A percentile compares a stretch with the other conserved stretches of the same genome.
phyloP scores from a whole-genome alignment of 129 eudicot genomes.

The Artemisia argyi region DNA sequence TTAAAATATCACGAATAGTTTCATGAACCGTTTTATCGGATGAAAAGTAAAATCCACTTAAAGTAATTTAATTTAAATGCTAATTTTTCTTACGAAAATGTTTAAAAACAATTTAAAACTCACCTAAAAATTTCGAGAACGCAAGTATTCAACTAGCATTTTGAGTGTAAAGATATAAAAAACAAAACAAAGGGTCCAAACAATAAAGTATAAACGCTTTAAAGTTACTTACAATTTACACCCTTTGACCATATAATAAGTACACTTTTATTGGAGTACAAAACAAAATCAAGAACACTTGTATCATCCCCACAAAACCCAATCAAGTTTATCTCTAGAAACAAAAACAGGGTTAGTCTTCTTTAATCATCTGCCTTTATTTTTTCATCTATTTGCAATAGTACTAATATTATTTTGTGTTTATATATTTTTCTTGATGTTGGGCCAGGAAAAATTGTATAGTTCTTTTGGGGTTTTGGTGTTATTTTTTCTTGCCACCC shows the following conservation, averaged over 20 bases:
- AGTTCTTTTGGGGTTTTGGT: too few species aligned
- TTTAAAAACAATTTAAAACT: neutral
- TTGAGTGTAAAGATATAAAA: neutral
- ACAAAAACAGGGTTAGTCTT: slow-evolving; percentile 27
- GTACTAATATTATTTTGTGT: too few species aligned
- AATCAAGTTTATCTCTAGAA: slow-evolving; percentile 26
- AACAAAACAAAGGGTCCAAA: neutral
- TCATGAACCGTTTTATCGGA: too few species aligned
- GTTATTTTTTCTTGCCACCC: too few species aligned
- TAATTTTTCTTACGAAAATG: too few species aligned
- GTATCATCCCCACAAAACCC: slow-evolving; percentile 15
- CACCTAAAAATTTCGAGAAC: neutral
- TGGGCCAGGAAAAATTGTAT: too few species aligned
- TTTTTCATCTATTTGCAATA: too few species aligned
- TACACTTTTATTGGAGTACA: slow-evolving; percentile 13
- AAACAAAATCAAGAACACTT: slow-evolving; percentile 17
- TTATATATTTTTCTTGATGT: too few species aligned
- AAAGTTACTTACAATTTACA: slow-evolving; percentile 7
- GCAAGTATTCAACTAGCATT: too few species aligned
- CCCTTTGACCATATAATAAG: neutral
- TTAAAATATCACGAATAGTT: too few species aligned
- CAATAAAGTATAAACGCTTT: neutral
- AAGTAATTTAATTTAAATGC: too few species aligned
- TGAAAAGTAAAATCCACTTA: too few species aligned
- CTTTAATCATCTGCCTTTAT: neutral